Evolutionary conservation across 257 asterid genomes (phyloP).

Genomic region (Striga asiatica): DNA sequence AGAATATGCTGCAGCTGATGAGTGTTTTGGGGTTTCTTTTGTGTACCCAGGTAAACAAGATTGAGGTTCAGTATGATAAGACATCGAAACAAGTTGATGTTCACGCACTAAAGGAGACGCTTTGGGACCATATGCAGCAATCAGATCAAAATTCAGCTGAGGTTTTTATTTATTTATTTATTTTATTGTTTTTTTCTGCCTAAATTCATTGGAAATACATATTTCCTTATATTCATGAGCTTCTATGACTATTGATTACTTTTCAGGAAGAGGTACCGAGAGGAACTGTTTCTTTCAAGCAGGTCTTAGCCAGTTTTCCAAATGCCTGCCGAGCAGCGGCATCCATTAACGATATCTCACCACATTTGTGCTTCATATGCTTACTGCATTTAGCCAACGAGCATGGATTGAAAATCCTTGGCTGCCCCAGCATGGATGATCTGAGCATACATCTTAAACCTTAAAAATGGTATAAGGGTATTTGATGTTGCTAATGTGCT

Average conservation of each 20-base stretch:
- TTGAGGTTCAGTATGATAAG: slow-evolving; percentile 78
- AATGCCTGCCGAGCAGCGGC: slow-evolving; percentile 52
- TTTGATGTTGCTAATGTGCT: slow-evolving; percentile 4
- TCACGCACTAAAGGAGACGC: slow-evolving; percentile 76
- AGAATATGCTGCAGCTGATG: neutral
- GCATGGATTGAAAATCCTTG: slow-evolving; percentile 57
- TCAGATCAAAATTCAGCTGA: slow-evolving; percentile 24
- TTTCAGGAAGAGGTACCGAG: slow-evolving; percentile 28
- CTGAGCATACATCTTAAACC: slow-evolving; percentile 37
- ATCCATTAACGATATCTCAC: slow-evolving; percentile 55
- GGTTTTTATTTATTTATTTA: slow-evolving; percentile 34
- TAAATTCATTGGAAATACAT: too few species aligned
- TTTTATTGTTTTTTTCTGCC: too few species aligned
- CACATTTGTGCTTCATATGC: slow-evolving; percentile 93
- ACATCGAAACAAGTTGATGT: slow-evolving; percentile 93
- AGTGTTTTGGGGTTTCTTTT: neutral
- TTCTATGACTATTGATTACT: neutral
- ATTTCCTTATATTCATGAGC: neutral
- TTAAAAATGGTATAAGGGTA: neutral
- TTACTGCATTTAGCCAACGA: slow-evolving; percentile 92
- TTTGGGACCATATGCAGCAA: slow-evolving; percentile 62
- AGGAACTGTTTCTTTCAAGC: slow-evolving; percentile 52
- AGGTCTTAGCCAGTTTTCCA: slow-evolving; percentile 53
- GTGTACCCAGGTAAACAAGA: slow-evolving; percentile 56
- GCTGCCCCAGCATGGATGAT: slow-evolving; percentile 58